phyloP scores from a whole-genome alignment of 352 stramenopile species.

The Phytophthora brassicae region DNA sequence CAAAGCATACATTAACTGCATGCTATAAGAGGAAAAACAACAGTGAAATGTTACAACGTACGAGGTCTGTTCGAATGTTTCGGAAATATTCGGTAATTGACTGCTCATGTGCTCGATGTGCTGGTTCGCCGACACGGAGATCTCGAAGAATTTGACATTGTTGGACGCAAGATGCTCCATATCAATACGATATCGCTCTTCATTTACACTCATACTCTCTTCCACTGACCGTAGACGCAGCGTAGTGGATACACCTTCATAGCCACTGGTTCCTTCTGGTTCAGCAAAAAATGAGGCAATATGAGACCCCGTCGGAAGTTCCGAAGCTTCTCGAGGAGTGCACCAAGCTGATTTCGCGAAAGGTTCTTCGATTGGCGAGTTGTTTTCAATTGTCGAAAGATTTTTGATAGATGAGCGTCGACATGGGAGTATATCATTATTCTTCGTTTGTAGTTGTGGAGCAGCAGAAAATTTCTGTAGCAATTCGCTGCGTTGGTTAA shows the following conservation, averaged over 20 bases:
- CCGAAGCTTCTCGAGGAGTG: conserved; percentile 45
- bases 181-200: conserved; percentile 56
- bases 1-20: too few species aligned
- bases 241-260: conserved; percentile 26
- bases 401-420: conserved; percentile 20
- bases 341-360: conserved; percentile 55
- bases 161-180: conserved; percentile 41
- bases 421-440: conserved; percentile 3
- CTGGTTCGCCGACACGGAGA: conserved; percentile 47
- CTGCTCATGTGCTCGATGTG: conserved; percentile 56
- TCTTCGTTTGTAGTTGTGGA: conserved; percentile 15
- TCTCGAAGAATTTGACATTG: conserved; percentile 67
- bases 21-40: too few species aligned
- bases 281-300: conserved; percentile 44
- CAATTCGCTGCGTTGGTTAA: conserved; percentile 28
- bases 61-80: conserved; percentile 39
- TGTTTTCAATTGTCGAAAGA: conserved; percentile 15
- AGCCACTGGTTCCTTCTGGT: conserved; percentile 3
- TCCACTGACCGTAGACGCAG: conserved; percentile 48
- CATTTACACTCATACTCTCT: conserved; percentile 39
- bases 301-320: conserved; percentile 23
- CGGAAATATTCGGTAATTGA: conserved; percentile 43
- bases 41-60: conserved; percentile 16
- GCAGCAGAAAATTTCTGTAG: conserved; percentile 4
- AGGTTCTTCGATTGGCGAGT: conserved; percentile 34